Evolutionary conservation across 306 rosid genomes (phyloP), one percentile per base, ranked within the genome.

Genomic region (Macrotyloma uniflorum): DNA sequence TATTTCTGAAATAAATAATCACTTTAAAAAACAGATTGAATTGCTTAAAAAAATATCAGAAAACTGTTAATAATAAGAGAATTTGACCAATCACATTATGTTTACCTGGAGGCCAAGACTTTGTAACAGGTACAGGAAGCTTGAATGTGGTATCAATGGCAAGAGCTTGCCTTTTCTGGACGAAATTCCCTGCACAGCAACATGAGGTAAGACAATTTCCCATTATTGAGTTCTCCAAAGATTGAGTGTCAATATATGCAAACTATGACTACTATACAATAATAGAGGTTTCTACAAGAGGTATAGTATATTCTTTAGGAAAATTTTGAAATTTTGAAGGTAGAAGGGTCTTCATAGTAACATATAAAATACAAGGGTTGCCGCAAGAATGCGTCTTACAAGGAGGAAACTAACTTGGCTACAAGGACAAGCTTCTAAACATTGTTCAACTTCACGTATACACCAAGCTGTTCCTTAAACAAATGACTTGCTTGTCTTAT

Each of bases 101-200:
- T 49, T 18, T 69, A 61, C 93, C 88, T 71, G 84, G 28, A 7
- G 92, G 87, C 88, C 83, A 87, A 54, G 70, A 23, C 14, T 85
- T 88, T 0, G 32, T 5, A 35, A 81, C 64, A 79, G 19, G 22
- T 28, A 84, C 79, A 19, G 96, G 94, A 87, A 94, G 86, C 81
- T 87, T 78, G 88, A 90, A 92, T 6, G 62, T 58, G 49, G 82
- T 81, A 30, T 89, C 81, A 42, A 90, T 82, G 20, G 97, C 87
- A 33, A 78, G 81, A 62, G 72, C 6, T 49, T 72, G 42, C 23
- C 61, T 47, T 78, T 67, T 79, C 74, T 82, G 79, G 72, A 80
- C 80, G 70, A 65, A 4, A 33, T 30, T 64, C 67, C 23, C 85
- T 70, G 38, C 82, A 35, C 75, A 45, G 42, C 49, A 16, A 55